Evolutionary conservation across 23 red algal species (phyloP).

Genomic region (Gracilaria vermiculophylla): DNA sequence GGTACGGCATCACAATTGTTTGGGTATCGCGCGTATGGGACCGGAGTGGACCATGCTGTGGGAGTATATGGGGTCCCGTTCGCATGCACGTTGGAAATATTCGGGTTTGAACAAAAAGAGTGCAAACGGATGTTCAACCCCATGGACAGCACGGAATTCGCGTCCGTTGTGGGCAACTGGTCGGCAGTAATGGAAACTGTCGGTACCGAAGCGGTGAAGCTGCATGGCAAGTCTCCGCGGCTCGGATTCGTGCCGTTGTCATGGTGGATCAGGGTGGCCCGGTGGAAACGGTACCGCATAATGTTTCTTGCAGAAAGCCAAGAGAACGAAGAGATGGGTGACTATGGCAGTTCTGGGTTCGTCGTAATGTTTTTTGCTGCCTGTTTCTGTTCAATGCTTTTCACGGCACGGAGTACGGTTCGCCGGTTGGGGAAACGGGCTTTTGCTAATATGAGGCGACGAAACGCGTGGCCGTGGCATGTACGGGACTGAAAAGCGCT

Average conservation of each 20-base stretch:
- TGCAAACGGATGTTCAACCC: slow-evolving; percentile 78
- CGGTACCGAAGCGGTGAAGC: neutral
- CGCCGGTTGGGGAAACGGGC: neutral
- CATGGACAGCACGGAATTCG: neutral
- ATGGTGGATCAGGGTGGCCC: neutral
- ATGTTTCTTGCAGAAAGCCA: neutral
- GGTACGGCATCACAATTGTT: slow-evolving; percentile 45
- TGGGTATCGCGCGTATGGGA: slow-evolving; percentile 74
- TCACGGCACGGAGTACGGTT: neutral
- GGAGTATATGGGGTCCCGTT: slow-evolving; percentile 26
- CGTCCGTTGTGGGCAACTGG: slow-evolving; percentile 22
- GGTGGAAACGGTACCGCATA: neutral
- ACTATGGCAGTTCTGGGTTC: neutral
- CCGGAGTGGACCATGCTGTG: slow-evolving; percentile 43
- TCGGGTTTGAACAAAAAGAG: slow-evolving; percentile 48
- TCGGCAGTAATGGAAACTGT: slow-evolving; percentile 20
- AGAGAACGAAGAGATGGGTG: neutral
- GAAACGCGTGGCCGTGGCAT: neutral
- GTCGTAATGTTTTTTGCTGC: neutral
- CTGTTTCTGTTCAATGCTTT: neutral
- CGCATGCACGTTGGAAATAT: slow-evolving; percentile 70
- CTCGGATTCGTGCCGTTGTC: neutral
- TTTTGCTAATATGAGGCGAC: neutral
- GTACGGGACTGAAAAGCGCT: neutral
- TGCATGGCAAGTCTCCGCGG: neutral